Evolutionary conservation across 306 rosid genomes (phyloP).

Genomic region (Medicago arabica): DNA sequence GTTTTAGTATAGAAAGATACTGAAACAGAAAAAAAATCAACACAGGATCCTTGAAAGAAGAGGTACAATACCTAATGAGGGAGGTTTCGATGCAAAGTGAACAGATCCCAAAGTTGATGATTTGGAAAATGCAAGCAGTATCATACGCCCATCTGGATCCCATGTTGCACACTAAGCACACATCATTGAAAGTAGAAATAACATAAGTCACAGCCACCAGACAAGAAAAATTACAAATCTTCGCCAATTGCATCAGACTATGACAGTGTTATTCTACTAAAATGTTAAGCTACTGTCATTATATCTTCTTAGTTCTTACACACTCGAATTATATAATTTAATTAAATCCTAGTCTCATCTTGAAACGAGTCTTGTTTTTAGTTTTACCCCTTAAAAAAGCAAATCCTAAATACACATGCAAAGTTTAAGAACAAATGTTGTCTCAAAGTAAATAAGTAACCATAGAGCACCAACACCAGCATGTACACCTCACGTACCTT

Average conservation of each 20-base stretch:
- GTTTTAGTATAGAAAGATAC: slow-evolving; percentile 25
- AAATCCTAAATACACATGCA: background rate
- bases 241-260: slow-evolving; percentile 9
- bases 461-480: slow-evolving; percentile 22
- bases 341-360: background rate
- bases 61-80: slow-evolving; percentile 69
- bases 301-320: background rate
- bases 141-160: slow-evolving; percentile 97
- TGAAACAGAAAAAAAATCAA: slow-evolving; percentile 29
- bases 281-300: background rate
- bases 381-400: background rate
- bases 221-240: slow-evolving; percentile 24
- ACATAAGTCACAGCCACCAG: slow-evolving; percentile 4
- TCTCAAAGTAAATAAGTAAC: slow-evolving; percentile 14
- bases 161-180: slow-evolving; percentile 83
- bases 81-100: slow-evolving; percentile 98
- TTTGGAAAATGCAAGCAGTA: slow-evolving; percentile 83
- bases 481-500: slow-evolving; percentile 58
- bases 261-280: background rate
- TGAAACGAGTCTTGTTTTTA: background rate
- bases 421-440: background rate
- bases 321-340: slow-evolving; percentile 1
- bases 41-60: slow-evolving; percentile 38
- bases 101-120: slow-evolving; percentile 89
- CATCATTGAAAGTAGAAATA: slow-evolving; percentile 32